Evolutionary conservation across 192 early-diverging fungal species (phyloP), one percentile per base, ranked within the genome.

Genomic region (Podila horticola): DNA sequence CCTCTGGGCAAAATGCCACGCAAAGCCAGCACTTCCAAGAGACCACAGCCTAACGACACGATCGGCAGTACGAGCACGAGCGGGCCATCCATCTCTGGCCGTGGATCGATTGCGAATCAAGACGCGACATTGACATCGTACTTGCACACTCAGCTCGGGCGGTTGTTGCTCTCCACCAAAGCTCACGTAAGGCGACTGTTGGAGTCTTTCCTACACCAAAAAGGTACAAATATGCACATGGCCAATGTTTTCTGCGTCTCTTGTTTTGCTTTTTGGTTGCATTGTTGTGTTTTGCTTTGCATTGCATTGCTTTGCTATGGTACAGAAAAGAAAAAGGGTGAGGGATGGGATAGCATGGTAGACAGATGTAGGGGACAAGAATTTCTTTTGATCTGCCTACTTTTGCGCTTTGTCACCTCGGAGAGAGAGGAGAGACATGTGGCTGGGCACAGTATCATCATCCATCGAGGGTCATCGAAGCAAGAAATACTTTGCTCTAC

Each of bases 91-190:
- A 5, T 50, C 45, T n/a, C 20, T 30, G 19, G 28, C 22, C 19
- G 12, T 55, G 60, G 60, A 24, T 20, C 58, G 22, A 57, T 17
- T 19, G 20, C 63, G 7, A 24, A 20, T 34, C 74, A 62, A 51
- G 74, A 76, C 30, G 59, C 31, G 17, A 22, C 52, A 12, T 50
- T n/a, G 5, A 30, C 50, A 55, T 55, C 52, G 2, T 26, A 55
- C n/a, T 12, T 79, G 19, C 31, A 63, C 20, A 71, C n/a, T 13
- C 75, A 71, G 34, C 38, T 79, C 15, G 75, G 69, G 15, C 75
- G 69, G 24, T 33, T 79, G 30, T n/a, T 79, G 58, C 51, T 66
- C 15, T 49, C 75, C 17, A 66, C 65, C 45, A 71, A 66, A n/a
- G 52, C 34, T 28, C 75, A 79, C 57, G 69, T 79, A 20, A 33